Percentiles rank a stretch among this genome's conserved stretches.
These are phyloP conservation scores for Amylocystis lapponica DNA, from an alignment of 768 basidiomycete species.

Conservation along the genomic window DNA sequence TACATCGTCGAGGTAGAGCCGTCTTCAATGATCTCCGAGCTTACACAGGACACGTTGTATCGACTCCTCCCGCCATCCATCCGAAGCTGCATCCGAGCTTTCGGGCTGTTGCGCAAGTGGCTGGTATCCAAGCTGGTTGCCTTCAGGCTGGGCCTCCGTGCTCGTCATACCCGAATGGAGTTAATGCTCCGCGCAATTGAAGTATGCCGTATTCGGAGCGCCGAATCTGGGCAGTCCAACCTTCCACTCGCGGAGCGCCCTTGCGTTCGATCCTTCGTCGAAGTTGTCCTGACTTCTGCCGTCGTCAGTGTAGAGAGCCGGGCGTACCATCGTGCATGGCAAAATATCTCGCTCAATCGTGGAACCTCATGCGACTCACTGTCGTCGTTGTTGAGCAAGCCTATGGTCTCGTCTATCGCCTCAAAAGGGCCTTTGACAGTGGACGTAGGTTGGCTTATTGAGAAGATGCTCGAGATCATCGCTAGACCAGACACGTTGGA, in stretches of 20 bases:
- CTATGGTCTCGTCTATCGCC: constrained; percentile 37
- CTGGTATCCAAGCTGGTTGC: constrained; percentile 62
- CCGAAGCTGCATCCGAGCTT: constrained; percentile 72
- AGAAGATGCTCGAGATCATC: constrained; percentile 75
- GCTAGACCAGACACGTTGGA: constrained; percentile 67
- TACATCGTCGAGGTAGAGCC: constrained; percentile 69
- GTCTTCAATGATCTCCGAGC: constrained; percentile 65
- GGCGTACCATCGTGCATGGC: constrained; percentile 75
- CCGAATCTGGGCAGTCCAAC: constrained; percentile 31
- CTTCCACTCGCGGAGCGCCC: constrained; percentile 47
- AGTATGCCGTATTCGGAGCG: constrained; percentile 58
- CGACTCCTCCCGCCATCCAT: constrained; percentile 70
- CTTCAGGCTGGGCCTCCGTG: constrained; percentile 54
- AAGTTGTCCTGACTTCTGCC: constrained; percentile 70
- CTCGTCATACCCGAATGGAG: constrained; percentile 70
- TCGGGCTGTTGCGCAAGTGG: constrained; percentile 76
- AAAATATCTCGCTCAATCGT: constrained; percentile 58
- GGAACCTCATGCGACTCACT: constrained; percentile 61
- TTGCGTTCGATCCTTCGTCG: constrained; percentile 74
- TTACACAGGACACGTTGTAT: constrained; percentile 64
- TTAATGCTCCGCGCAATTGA: constrained; percentile 67
- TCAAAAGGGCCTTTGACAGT: constrained; percentile 53
- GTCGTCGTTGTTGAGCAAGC: constrained; percentile 46
- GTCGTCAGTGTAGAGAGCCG: constrained; percentile 75
- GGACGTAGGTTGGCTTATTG: constrained; percentile 80